phyloP scores from a whole-genome alignment of 192 early-diverging fungal genomes.

The Rhizophagus clarus region DNA sequence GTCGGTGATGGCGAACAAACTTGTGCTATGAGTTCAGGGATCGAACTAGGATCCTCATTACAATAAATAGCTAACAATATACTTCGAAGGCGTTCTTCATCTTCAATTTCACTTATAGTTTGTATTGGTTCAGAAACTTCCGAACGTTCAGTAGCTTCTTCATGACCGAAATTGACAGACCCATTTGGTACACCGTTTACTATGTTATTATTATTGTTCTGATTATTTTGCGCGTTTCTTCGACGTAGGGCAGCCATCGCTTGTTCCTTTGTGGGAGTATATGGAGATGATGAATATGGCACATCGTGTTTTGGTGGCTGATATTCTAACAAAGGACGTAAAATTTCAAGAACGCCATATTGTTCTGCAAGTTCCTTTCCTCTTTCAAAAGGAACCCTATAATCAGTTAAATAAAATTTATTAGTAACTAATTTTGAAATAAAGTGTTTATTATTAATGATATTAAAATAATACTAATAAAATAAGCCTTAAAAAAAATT shows the following conservation, averaged over 20 bases:
- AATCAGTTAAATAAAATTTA: not conserved
- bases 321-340: constrained; percentile 83
- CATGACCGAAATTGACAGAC: not conserved
- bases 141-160: not conserved
- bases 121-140: constrained; percentile 4
- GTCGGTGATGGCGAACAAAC: constrained; percentile 51
- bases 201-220: not conserved
- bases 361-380: constrained; percentile 83
- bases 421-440: not conserved
- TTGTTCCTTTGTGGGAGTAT: constrained; percentile 52
- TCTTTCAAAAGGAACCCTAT: constrained; percentile 83
- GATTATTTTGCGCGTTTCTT: not conserved
- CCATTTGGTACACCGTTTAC: not conserved
- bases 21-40: constrained; percentile 55
- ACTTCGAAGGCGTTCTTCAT: constrained; percentile 42
- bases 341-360: constrained; percentile 70
- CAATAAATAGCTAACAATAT: constrained; percentile 87
- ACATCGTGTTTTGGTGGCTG: constrained; percentile 57
- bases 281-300: constrained; percentile 27
- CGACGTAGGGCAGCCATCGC: constrained; percentile 31
- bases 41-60: constrained; percentile 66
- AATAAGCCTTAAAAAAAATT: not conserved
- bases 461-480: too few species aligned
- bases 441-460: not conserved
- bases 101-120: constrained; percentile 9